Evolutionary conservation across 2,329 filamentous ascomycete genomes (phyloP).

Genomic region (Xenosphaeropsis pyriputrescens): DNA sequence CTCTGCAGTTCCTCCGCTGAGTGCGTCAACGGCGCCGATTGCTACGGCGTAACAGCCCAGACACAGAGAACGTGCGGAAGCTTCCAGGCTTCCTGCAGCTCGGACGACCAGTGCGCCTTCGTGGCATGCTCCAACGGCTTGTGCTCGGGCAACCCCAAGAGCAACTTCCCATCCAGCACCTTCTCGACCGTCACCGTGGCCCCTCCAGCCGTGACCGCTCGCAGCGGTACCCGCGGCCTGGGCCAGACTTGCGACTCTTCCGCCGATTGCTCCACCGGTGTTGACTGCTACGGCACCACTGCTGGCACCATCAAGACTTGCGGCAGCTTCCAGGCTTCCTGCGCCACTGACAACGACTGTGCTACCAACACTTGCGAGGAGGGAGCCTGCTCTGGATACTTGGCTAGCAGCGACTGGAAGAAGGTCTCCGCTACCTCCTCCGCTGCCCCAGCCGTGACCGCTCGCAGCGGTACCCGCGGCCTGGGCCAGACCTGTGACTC

Average conservation of each 20-base stretch:
- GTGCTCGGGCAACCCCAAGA: neutral
- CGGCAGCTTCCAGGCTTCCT: neutral
- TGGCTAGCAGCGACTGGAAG: neutral
- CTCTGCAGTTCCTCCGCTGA: neutral
- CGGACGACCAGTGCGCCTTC: neutral
- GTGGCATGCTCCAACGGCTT: neutral
- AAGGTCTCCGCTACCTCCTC: neutral
- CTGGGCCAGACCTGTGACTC: conserved; percentile 4
- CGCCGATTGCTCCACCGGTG: neutral
- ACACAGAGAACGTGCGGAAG: neutral
- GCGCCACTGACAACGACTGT: neutral
- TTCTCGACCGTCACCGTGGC: too few relatives aligned
- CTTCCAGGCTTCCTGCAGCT: neutral
- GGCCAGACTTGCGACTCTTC: neutral
- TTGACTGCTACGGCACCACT: neutral
- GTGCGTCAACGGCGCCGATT: neutral
- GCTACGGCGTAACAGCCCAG: neutral
- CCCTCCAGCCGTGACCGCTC: too few relatives aligned
- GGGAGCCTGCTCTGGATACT: neutral
- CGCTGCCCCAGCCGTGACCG: neutral
- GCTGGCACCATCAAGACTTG: neutral
- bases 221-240: too few relatives aligned
- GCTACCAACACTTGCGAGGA: neutral
- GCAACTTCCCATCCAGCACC: too few relatives aligned
- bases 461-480: conserved; percentile 1